Evolutionary conservation across 805 yeast species (phyloP), one percentile per base, ranked within the genome.

Genomic region (Kockiozyma suomiensis): DNA sequence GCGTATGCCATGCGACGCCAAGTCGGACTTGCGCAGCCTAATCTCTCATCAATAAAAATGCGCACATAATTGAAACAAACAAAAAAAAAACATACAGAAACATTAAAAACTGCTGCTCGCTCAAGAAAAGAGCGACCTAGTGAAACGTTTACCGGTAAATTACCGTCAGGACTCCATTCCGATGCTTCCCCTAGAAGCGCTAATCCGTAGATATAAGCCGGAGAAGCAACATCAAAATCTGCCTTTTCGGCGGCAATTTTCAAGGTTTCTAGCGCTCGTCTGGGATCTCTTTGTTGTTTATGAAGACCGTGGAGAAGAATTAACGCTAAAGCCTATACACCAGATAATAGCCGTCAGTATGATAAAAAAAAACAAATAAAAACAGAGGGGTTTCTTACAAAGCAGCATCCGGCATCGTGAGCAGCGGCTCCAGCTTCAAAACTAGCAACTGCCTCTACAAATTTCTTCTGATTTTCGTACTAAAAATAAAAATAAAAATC

Each of bases 141-240:
- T 5, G 17, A 40, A n/a, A 42, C 32, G 33, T 67, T 59, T 30
- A 55, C 17, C 15, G 12, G n/a, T 10, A 23, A 2, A 7, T 6
- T 10, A 23, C 46, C 50, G 7, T 10, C 47, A 8, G n/a, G 3
- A 3, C 33, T 2, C 52, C 56, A 62, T 13, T 38, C 43, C 12
- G 54, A 17, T 12, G 41, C 50, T 53, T 76, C 78, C 13, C 75
- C 78, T 8, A 73, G 66, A 23, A 69, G 67, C 32, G 74, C 50
- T 46, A 72, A 68, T 8, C 80, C 79, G 38, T 72, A 69, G 19
- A 75, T 64, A 54, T 70, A 77, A 3, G 76, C 72, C 1, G 79
- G 73, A 43, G 71, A 73, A 4, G 79, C 74, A 48, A 74, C 74
- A 53, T 77, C 80, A 1, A 71, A 69, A 54, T 76, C 79, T 19